Evolutionary conservation across 2,329 filamentous ascomycete species (phyloP).

Genomic region (Emergomyces pasteurianus): DNA sequence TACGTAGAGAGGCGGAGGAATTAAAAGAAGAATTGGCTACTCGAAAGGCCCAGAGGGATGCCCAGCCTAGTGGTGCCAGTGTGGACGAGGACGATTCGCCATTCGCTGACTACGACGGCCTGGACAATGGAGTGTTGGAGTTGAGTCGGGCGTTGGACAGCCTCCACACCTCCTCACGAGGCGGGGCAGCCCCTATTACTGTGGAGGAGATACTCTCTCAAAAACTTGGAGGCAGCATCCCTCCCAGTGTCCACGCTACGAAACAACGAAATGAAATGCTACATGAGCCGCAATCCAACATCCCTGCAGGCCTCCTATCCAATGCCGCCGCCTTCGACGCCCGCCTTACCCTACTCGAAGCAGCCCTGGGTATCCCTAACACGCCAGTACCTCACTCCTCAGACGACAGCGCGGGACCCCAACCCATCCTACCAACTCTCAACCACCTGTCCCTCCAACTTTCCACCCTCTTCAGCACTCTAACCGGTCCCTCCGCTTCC

Average conservation of each 20-base stretch:
- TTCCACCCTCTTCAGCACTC: slow-evolving; percentile 49
- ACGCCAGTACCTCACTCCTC: slow-evolving; percentile 45
- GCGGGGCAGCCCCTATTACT: slow-evolving; percentile 15
- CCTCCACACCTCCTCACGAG: slow-evolving; percentile 34
- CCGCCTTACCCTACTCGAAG: slow-evolving; percentile 67
- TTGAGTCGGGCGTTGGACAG: slow-evolving; percentile 62
- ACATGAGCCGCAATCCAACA: slow-evolving; percentile 7
- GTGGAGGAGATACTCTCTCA: slow-evolving; percentile 26
- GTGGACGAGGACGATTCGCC: slow-evolving; percentile 29
- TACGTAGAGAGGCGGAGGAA: slow-evolving; percentile 73
- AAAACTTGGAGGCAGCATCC: slow-evolving; percentile 17
- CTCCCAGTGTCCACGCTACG: background rate
- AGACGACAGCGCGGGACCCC: slow-evolving; percentile 30
- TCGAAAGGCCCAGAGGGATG: slow-evolving; percentile 43
- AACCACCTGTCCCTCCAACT: slow-evolving; percentile 73
- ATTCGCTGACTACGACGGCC: slow-evolving; percentile 27
- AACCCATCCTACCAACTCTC: slow-evolving; percentile 71
- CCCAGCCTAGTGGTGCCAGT: slow-evolving; percentile 37
- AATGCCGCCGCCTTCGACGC: slow-evolving; percentile 82
- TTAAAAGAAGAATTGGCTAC: slow-evolving; percentile 43
- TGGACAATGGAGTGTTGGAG: slow-evolving; percentile 50
- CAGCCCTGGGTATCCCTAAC: slow-evolving; percentile 64
- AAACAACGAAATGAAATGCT: slow-evolving; percentile 4
- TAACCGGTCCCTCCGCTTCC: slow-evolving; percentile 25
- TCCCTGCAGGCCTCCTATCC: slow-evolving; percentile 47